Evolutionary conservation across 257 asterid species (phyloP).

Genomic region (Agastache rugosa): DNA sequence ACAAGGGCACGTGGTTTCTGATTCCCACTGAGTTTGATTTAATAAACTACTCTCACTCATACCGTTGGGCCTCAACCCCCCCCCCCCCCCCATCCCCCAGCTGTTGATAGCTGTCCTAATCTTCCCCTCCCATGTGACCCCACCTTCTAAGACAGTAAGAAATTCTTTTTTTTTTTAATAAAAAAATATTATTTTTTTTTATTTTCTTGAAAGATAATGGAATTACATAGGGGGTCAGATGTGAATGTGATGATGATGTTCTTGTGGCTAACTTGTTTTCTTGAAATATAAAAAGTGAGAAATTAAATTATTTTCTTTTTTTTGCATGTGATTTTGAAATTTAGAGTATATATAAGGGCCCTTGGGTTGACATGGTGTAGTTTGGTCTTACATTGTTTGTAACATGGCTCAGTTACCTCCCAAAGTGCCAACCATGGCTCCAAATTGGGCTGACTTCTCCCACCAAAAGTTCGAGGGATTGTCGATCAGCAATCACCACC

Average conservation of each 20-base stretch:
- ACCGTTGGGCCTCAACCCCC: conserved; percentile 78
- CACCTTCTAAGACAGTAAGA: conserved; percentile 44
- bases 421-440: conserved; percentile 65
- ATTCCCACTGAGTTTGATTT: conserved; percentile 54
- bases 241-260: conserved; percentile 46
- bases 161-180: not conserved
- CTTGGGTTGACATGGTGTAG: conserved; percentile 35
- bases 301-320: not conserved
- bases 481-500: conserved; percentile 22
- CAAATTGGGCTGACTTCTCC: conserved; percentile 65
- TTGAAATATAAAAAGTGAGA: conserved; percentile 1
- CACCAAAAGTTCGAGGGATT: conserved; percentile 51
- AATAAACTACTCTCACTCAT: conserved; percentile 63
- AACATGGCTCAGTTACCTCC: conserved; percentile 91
- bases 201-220: conserved; percentile 18
- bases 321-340: conserved; percentile 41
- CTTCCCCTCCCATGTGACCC: conserved; percentile 77
- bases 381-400: conserved; percentile 30
- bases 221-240: conserved; percentile 15
- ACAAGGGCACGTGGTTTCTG: conserved; percentile 93
- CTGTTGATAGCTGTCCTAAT: conserved; percentile 92
- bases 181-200: not conserved
- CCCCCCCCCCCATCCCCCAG: conserved; percentile 54
- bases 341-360: conserved; percentile 36
- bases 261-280: conserved; percentile 53